These are phyloP conservation scores for Cladophialophora chaetospira DNA, from an alignment of 2,329 filamentous ascomycete species.

Conservation along the genomic window DNA sequence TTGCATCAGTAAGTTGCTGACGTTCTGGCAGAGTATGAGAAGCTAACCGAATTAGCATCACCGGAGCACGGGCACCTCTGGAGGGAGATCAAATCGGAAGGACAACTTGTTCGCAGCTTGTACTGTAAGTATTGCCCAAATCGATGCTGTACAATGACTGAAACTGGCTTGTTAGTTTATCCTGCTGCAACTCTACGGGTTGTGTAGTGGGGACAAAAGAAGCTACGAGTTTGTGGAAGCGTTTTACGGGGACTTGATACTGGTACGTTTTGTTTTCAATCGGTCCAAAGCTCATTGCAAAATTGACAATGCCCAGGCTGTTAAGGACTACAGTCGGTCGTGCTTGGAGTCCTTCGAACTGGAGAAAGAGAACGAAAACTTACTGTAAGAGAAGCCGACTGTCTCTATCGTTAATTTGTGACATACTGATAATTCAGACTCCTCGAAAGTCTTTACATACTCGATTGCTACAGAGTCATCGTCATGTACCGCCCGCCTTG, in stretches of 20 bases:
- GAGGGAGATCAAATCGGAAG: neutral
- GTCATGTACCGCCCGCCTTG: conserved; percentile 18
- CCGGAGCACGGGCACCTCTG: neutral
- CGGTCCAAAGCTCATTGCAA: neutral
- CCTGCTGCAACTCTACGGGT: conserved; percentile 19
- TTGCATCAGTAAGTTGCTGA: neutral
- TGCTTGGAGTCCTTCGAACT: neutral
- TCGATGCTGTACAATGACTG: neutral
- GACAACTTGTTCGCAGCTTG: conserved; percentile 14
- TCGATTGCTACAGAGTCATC: conserved; percentile 20
- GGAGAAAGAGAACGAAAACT: conserved; percentile 4
- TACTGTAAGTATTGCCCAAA: neutral
- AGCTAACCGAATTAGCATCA: conserved; percentile 2
- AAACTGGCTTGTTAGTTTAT: conserved; percentile 9
- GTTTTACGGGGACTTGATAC: conserved; percentile 16
- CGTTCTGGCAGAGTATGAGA: neutral
- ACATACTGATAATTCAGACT: conserved; percentile 2
- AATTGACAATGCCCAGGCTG: conserved; percentile 6
- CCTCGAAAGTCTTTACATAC: conserved; percentile 21
- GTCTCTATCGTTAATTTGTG: neutral
- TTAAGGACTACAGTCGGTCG: conserved; percentile 17
- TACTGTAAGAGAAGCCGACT: conserved; percentile 5
- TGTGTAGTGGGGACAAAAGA: conserved; percentile 22
- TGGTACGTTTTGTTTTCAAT: neutral
- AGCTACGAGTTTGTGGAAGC: conserved; percentile 25